phyloP scores from a whole-genome alignment of 2,329 filamentous ascomycete genomes.

The Leptographium radiaticola region DNA sequence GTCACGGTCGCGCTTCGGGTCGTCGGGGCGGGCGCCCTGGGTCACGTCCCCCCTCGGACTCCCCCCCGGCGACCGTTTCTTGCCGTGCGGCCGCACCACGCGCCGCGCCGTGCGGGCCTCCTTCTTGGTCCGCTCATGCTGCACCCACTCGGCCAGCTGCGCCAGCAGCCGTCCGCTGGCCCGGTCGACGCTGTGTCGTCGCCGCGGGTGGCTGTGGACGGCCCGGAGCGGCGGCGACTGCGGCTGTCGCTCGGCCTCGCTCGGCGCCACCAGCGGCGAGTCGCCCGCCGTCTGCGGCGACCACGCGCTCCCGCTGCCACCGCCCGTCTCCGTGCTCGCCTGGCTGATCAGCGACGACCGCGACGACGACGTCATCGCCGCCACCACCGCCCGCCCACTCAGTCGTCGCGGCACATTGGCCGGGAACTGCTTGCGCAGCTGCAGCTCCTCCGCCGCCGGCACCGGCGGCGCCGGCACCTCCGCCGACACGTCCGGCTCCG shows the following conservation, averaged over 20 bases:
- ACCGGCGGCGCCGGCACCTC: not conserved
- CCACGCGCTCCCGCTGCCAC: too few relatives aligned
- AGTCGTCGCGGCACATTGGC: constrained; percentile 29
- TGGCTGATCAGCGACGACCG: constrained; percentile 30
- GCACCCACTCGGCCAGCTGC: constrained; percentile 73
- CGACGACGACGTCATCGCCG: constrained; percentile 24
- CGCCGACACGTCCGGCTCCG: constrained; percentile 29
- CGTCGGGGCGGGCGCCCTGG: too few relatives aligned
- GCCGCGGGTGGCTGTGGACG: constrained; percentile 20
- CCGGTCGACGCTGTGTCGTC: constrained; percentile 21
- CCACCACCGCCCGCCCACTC: constrained; percentile 26
- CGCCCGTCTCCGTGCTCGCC: constrained; percentile 18
- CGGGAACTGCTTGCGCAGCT: constrained; percentile 30
- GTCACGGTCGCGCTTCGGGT: too few relatives aligned
- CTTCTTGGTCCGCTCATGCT: constrained; percentile 61
- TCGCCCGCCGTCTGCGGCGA: too few relatives aligned
- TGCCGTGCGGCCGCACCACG: constrained; percentile 22
- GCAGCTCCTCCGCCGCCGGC: constrained; percentile 21
- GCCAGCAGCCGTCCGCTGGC: constrained; percentile 47
- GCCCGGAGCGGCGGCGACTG: constrained; percentile 7
- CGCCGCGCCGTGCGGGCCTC: constrained; percentile 38
- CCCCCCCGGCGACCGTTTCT: constrained; percentile 22
- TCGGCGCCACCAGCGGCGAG: too few relatives aligned
- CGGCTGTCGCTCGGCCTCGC: constrained; percentile 1
- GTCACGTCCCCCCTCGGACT: constrained; percentile 13